These are phyloP conservation scores for Aspergillus hancockii DNA, from an alignment of 495 filamentous ascomycete genomes.

Conservation along the genomic window DNA sequence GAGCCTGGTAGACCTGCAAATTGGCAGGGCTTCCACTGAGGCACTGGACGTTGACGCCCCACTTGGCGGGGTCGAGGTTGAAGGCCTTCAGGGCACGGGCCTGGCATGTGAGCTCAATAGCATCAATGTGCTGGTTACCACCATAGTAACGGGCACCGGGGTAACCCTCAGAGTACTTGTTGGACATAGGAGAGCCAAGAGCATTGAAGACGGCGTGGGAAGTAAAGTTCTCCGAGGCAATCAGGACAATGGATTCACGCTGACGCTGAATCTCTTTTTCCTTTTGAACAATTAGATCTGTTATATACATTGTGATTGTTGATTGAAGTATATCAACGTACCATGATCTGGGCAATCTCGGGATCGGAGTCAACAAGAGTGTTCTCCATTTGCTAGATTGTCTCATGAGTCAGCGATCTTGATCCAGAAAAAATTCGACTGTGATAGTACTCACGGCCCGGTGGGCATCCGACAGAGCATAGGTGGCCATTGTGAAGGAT, in stretches of 20 bases:
- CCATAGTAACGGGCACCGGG: constrained; percentile 99
- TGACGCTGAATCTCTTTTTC: constrained; percentile 95
- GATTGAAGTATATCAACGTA: constrained; percentile 48
- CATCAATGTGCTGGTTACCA: constrained; percentile 97
- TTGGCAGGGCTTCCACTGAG: constrained; percentile 89
- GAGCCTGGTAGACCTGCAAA: constrained; percentile 97
- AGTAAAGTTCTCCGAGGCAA: constrained; percentile 99
- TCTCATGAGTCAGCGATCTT: constrained; percentile 51
- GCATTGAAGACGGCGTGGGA: constrained; percentile 96
- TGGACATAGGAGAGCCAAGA: constrained; percentile 97
- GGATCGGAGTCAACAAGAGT: constrained; percentile 82
- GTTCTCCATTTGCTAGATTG: constrained; percentile 81
- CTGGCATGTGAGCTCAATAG: constrained; percentile 95
- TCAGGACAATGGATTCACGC: constrained; percentile 96
- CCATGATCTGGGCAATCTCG: constrained; percentile 93
- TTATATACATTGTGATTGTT: background rate
- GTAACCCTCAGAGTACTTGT: constrained; percentile 99
- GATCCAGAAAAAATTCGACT: background rate
- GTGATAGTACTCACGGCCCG: constrained; percentile 66
- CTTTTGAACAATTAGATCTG: constrained; percentile 43
- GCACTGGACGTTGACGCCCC: constrained; percentile 99
- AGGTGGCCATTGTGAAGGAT: constrained; percentile 58
- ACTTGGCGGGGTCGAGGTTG: constrained; percentile 79
- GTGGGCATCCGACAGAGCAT: constrained; percentile 87
- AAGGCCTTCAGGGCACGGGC: constrained; percentile 91